Evolutionary conservation across 768 basidiomycete species (phyloP), one percentile per base, ranked within the genome.

Genomic region (Postia placenta): DNA sequence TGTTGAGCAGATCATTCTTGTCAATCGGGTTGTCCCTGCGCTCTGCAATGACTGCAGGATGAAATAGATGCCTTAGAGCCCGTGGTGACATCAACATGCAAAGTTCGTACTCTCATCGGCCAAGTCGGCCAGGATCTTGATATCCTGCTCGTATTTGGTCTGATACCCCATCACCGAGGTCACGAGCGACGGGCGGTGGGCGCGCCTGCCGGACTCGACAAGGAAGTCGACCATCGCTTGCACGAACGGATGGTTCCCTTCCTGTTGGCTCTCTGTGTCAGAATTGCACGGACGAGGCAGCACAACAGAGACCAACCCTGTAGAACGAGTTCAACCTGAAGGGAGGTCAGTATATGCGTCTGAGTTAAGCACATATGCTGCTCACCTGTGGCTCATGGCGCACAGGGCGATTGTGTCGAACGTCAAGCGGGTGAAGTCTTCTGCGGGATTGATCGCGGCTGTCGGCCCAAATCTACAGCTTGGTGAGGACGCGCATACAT

Each of bases 361-460:
- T 53, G 12, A 47, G 38, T 20, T 33, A 23, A 37, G 19, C 28
- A 39, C 39, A 48, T 37, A 11, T 35, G 14, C 11, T 11, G 19
- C 62, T 22, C 39, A 69, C 66, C 69, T 60, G 49, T 73, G 64
- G 2, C 61, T 66, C 70, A 74, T 74, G 26, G 73, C 64, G 52
- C 72, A 75, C 17, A 70, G 63, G 1, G 72, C 68, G 47, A 76
- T 66, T 2, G 75, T 72, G 50, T 77, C 75, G 33, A 77, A 64
- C 1, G 75, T 69, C 19, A 76, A 64, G 14, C 72, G 66, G 30
- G 75, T 77, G 50, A 72, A 75, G 56, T 77, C 74, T 37, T 72
- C 70, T 0, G 70, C 61, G 4, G 73, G 69, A 39, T 74, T 70
- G 45, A 77, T 70, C 26, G 60, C 50, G 41, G 65, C 57, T 6